Percentiles rank a stretch among this genome's conserved stretches.
phyloP scores from a whole-genome alignment of 208 protist genomes.

The Acanthamoeba triangularis region DNA sequence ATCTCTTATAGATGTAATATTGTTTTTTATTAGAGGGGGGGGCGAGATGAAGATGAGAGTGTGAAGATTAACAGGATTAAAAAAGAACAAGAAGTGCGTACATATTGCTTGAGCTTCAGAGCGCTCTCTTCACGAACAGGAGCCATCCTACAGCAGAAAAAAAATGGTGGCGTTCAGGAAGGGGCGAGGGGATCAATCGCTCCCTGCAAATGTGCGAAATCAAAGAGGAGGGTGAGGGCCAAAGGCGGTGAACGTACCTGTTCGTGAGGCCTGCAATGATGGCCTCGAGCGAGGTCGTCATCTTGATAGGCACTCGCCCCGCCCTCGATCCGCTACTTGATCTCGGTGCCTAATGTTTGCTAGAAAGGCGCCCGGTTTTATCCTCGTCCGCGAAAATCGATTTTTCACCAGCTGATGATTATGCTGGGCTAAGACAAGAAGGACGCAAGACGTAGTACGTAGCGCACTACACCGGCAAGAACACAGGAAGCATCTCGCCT shows the following conservation, averaged over 20 bases:
- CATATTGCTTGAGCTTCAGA: constrained; percentile 46
- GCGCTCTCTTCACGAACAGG: constrained; percentile 49
- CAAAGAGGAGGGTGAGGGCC: neutral
- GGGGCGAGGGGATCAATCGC: neutral
- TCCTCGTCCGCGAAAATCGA: no score
- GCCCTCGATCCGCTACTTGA: neutral
- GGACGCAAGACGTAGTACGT: no score
- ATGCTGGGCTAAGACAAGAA: no score
- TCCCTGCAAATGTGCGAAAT: neutral
- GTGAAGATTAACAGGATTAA: neutral
- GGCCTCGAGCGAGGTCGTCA: neutral
- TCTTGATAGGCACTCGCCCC: no score
- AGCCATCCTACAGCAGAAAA: neutral
- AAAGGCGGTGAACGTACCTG: neutral
- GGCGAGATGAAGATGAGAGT: neutral
- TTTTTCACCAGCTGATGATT: no score
- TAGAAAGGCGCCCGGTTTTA: no score
- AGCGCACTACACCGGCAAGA: no score
- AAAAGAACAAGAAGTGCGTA: neutral
- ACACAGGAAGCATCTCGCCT: no score
- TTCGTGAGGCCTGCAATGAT: constrained; percentile 22
- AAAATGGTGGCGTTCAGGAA: neutral
- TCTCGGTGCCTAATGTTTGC: neutral
- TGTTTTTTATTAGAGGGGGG: no score
- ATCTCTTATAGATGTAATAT: no score